These are phyloP conservation scores for Rhizopus sp. DNA, from an alignment of 371 early-diverging fungal species.

Conservation along the genomic window DNA sequence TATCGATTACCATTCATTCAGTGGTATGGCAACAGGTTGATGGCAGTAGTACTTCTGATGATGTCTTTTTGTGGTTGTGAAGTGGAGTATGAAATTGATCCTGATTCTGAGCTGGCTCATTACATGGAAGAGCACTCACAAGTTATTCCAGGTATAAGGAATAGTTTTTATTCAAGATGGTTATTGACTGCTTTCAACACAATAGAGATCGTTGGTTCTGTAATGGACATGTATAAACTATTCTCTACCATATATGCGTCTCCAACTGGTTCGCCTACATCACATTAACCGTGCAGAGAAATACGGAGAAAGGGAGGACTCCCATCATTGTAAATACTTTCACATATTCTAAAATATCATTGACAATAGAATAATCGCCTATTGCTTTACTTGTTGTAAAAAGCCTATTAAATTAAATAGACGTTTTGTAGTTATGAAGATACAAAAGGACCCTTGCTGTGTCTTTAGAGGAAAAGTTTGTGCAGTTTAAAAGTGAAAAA, in stretches of 20 bases:
- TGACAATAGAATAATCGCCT: no score
- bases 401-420: no score
- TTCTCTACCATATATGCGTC: background rate
- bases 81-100: conserved; percentile 8
- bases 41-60: conserved; percentile 33
- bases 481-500: no score
- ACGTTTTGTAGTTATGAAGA: no score
- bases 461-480: no score
- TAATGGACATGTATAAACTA: conserved; percentile 26
- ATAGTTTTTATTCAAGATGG: background rate
- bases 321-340: no score
- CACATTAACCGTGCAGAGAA: no score
- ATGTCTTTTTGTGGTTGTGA: conserved; percentile 13
- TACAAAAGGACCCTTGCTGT: no score
- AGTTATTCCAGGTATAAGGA: conserved; percentile 12
- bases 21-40: conserved; percentile 35
- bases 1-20: conserved; percentile 37
- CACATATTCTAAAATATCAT: no score
- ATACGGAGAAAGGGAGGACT: no score
- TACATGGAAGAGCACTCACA: conserved; percentile 8
- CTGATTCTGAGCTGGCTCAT: conserved; percentile 11
- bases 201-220: conserved; percentile 19
- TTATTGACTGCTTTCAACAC: background rate
- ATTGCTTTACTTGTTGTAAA: no score
- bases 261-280: no score